These are phyloP conservation scores for Rhododendron kiyosumense DNA, from an alignment of 148 eudicot species.

Conservation along the genomic window DNA sequence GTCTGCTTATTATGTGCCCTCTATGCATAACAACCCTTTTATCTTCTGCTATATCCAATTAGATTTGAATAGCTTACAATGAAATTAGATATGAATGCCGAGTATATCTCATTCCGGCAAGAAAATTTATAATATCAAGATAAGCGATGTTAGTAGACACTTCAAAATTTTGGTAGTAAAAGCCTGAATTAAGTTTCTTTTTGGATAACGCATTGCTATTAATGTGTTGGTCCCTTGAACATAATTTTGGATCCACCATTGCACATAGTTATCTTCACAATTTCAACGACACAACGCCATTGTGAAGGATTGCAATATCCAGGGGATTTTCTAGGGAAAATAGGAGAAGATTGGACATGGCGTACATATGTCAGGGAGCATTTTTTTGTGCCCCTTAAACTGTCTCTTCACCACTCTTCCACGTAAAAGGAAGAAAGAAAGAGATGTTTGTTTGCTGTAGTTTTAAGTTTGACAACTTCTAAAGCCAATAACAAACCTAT, in stretches of 20 bases:
- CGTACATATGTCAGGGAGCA: background rate
- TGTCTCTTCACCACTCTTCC: background rate
- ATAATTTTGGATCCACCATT: background rate
- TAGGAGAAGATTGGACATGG: background rate
- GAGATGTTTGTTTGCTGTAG: background rate
- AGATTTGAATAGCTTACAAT: background rate
- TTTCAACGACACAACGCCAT: background rate
- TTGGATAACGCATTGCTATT: background rate
- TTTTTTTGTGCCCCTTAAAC: background rate
- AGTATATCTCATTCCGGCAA: background rate
- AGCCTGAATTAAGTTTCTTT: background rate
- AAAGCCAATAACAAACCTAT: background rate
- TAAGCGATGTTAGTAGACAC: background rate
- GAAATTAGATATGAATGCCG: background rate
- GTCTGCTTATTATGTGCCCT: background rate
- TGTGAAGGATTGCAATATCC: background rate
- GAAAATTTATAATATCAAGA: background rate
- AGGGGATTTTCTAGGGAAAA: background rate
- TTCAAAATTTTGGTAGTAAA: background rate
- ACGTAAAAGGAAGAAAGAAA: background rate
- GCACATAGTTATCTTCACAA: background rate
- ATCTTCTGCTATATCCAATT: background rate
- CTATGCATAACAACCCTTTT: background rate
- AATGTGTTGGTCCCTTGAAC: background rate
- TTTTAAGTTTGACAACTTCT: background rate